Base-by-base conservation (phyloP, 352 stramenopile genomes). In the Ochromonadaceae sp. region DNA sequence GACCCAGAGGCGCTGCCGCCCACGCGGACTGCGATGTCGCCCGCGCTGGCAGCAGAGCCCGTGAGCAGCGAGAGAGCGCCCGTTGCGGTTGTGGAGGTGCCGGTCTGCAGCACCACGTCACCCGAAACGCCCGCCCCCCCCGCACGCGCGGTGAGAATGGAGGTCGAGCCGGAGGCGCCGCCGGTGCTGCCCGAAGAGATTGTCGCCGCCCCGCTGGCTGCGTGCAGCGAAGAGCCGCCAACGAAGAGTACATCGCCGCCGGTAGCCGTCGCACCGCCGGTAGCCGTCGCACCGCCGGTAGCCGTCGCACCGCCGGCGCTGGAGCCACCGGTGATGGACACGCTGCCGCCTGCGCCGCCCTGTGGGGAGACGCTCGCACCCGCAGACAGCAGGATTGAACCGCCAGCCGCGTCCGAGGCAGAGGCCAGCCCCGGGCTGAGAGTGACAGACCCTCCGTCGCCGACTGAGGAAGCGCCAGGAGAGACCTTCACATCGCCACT, bases 71-170 rank as follows among this genome's bases (percentile, higher is more conserved):
- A 32, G 22, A 67, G 47, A 63, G 35, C 65, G 65, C 62, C 62
- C 28, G 22, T n/a, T 7, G 31, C 42, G 26, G 20, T 39, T 10
- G 28, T 30, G 20, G 81, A 77, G 17, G 53, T 35, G 15, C 82
- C 84, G n/a, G 82, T 86, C 25, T 69, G 82, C 7, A 92, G 55
- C 36, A 73, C 77, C 34, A 92, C 71, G 2, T 67, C 59, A 1
- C 84, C 83, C 63, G 79, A 90, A 17, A 76, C 74, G n/a, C 86
- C 86, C 61, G 69, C 63, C 49, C 67, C 74, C 14, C 85, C 86
- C 12, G 85, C 84, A 38, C 81, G 73, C 17, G 81, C 74, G 7
- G 81, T 91, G 30, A 70, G 70, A 38, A 95, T 63, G 17, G 66
- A 76, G n/a, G 92, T 67, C 35, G 67, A 70, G 10, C 89, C 88